Evolutionary conservation across 2,329 filamentous ascomycete species (phyloP), one percentile per base, ranked within the genome.

Genomic region (Calonectria pseudoreteaudii): DNA sequence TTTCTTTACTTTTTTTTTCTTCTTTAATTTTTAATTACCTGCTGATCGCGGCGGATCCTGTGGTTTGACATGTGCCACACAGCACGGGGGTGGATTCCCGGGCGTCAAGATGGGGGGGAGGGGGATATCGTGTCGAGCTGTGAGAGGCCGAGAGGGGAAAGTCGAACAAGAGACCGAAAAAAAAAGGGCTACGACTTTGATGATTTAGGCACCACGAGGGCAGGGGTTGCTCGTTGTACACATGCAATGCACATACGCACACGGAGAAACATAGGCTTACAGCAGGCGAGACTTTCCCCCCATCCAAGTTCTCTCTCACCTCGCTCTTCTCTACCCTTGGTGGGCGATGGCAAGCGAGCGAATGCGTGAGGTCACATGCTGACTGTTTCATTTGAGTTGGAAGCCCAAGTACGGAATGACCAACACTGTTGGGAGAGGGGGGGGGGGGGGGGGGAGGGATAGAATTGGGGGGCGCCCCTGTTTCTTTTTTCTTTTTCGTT

Each of bases 81-180:
- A 72, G 64, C 26, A 34, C 30, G 66, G 62, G 31, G 60, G 72
- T 71, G 65, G 56, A 66, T 36, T 34, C 50, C 18, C 13, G 34
- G 38, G 38, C 26, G 31, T 18, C 18, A 47, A 31, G 71, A 60
- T 53, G 68, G 53, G 76, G 53, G 76, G 70, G 75, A 76, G 66
- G 53, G 66, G 30, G 74, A 67, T 78, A 74, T 83, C 81, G 81
- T 83, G 81, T 83, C 81, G 78, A 74, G 64, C 80, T 82, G 75
- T 83, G 81, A 83, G 80, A 83, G 81, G 81, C 78, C 76, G 73
- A 74, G 62, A 44, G 44, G 28, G 14, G 50, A 5, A 44, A 13
- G 41, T 38, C 64, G 65, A 68, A 47, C n/a, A 71, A 65, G 66
- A 71, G 72, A 60, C 64, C 58, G 66, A 69, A 53, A 75, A 74